Evolutionary conservation across 1,284 basidiomycete genomes (phyloP).

Genomic region (Malassezia pachydermatis): DNA sequence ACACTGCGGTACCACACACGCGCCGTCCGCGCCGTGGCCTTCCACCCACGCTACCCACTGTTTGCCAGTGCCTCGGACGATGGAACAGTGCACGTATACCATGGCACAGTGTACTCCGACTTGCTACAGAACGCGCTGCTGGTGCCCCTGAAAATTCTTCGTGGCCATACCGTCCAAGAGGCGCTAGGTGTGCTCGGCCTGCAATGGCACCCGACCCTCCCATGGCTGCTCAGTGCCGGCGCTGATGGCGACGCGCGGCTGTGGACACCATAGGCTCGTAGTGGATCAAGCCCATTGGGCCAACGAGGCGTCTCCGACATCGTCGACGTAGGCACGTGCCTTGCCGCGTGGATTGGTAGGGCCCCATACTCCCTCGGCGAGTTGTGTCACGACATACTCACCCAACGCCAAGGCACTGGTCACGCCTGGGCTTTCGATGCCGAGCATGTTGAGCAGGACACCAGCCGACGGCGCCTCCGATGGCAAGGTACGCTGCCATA

Average conservation of each 20-base stretch:
- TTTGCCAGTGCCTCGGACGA: slow-evolving; percentile 95
- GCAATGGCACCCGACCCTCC: slow-evolving; percentile 76
- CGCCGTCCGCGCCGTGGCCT: slow-evolving; percentile 80
- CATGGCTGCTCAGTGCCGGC: slow-evolving; percentile 85
- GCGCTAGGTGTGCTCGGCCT: slow-evolving; percentile 83
- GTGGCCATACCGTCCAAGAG: slow-evolving; percentile 73
- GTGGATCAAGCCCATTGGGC: slow-evolving; percentile 14
- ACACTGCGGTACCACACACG: slow-evolving; percentile 87
- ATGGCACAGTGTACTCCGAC: slow-evolving; percentile 77
- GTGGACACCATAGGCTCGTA: slow-evolving; percentile 55
- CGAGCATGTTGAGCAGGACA: slow-evolving; percentile 51
- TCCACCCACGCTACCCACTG: slow-evolving; percentile 71
- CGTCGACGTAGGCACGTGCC: slow-evolving; percentile 8
- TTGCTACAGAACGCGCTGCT: slow-evolving; percentile 84
- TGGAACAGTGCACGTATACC: slow-evolving; percentile 92
- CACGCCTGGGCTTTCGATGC: slow-evolving; percentile 54
- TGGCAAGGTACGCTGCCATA: slow-evolving; percentile 32
- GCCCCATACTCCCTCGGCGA: slow-evolving; percentile 49
- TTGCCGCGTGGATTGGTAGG: slow-evolving; percentile 3
- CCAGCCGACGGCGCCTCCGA: slow-evolving; percentile 13
- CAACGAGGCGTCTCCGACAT: slow-evolving; percentile 5
- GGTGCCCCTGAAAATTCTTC: slow-evolving; percentile 89
- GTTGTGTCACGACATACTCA: slow-evolving; percentile 50
- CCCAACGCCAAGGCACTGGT: slow-evolving; percentile 53
- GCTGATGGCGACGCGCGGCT: slow-evolving; percentile 80